Conservation (phyloP, 106 monocot species). For the Dendrobium officinale region DNA sequence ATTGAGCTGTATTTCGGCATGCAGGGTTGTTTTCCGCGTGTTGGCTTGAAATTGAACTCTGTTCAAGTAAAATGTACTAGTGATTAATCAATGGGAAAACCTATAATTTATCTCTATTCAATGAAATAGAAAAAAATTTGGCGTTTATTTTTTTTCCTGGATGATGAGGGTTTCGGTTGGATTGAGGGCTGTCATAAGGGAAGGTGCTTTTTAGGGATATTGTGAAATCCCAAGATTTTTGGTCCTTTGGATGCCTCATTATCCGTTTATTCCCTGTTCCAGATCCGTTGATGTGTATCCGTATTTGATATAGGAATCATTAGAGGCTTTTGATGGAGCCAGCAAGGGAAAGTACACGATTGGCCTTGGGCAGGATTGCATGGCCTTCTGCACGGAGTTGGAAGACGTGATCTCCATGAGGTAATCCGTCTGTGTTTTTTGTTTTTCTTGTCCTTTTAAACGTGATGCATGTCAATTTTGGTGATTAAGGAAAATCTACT, state of each 20-base stretch:
- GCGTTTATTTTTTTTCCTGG: neutral
- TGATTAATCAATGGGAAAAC: neutral
- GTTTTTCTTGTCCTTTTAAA: neutral
- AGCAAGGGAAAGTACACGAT: conserved; percentile 99
- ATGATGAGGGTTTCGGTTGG: neutral
- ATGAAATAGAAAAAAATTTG: neutral
- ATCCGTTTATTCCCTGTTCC: neutral
- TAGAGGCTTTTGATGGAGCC: conserved; percentile 32
- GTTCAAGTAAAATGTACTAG: neutral
- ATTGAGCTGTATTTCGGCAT: neutral
- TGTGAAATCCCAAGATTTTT: neutral
- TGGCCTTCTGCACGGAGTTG: conserved; percentile 89
- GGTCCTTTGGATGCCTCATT: neutral
- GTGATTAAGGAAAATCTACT: too few species aligned
- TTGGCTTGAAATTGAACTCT: neutral
- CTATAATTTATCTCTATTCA: neutral
- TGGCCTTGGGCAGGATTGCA: conserved; percentile 89
- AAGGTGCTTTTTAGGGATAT: neutral
- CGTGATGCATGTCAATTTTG: neutral
- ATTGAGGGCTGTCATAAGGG: neutral
- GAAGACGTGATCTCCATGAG: conserved; percentile 99
- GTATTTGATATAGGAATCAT: conserved; percentile 14
- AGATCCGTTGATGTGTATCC: neutral
- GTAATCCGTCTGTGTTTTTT: conserved; percentile 18
- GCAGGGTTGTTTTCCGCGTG: neutral